Evolutionary conservation across 148 eudicot genomes (phyloP).

Genomic region (Silene uniflora): DNA sequence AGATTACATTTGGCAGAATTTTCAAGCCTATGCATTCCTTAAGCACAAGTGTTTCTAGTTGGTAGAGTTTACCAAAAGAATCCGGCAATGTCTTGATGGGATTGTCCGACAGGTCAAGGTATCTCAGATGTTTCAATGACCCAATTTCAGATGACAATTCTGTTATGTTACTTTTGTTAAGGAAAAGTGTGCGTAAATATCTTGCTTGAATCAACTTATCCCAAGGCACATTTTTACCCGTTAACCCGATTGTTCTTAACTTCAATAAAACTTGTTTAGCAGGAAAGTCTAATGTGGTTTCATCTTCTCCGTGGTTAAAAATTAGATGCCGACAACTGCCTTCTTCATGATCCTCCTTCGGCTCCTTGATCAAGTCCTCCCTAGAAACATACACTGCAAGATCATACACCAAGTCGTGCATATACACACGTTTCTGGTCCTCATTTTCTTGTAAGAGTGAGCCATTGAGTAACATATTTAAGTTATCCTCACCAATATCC

Average conservation of each 20-base stretch:
- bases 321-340: slow-evolving; percentile 6
- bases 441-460: too few species aligned
- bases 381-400: slow-evolving; percentile 14
- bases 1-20: slow-evolving; percentile 12
- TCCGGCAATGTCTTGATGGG: too few species aligned
- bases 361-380: background rate
- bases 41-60: slow-evolving; percentile 16
- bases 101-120: too few species aligned
- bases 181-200: slow-evolving; percentile 10
- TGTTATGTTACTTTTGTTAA: background rate
- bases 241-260: slow-evolving; percentile 2
- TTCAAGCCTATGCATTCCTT: background rate
- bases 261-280: background rate
- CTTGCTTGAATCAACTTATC: background rate
- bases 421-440: too few species aligned
- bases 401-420: slow-evolving; percentile 2
- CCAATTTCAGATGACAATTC: too few species aligned
- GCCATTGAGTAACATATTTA: too few species aligned
- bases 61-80: background rate
- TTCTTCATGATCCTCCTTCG: background rate
- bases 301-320: background rate
- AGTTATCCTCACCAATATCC: too few species aligned
- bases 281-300: background rate
- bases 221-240: background rate
- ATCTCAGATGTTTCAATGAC: too few species aligned